These are phyloP conservation scores for Geum urbanum DNA, from an alignment of 306 rosid species.

Conservation along the genomic window DNA sequence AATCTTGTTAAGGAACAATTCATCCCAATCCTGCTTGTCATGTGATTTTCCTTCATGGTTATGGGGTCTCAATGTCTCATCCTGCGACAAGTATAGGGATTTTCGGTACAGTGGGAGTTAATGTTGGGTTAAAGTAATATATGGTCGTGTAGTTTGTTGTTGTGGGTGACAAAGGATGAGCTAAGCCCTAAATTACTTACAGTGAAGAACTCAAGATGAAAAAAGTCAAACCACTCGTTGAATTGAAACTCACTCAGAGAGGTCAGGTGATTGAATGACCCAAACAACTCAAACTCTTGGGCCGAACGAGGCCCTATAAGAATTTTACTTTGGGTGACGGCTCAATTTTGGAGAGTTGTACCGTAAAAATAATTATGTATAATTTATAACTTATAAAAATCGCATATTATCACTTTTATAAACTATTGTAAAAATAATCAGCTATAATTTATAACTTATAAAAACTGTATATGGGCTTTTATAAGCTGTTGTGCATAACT, in stretches of 20 bases:
- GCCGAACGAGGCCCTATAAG: too few relatives aligned
- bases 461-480: too few relatives aligned
- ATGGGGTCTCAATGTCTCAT: conserved; percentile 10
- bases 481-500: too few relatives aligned
- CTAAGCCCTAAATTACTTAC: background rate
- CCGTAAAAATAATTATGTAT: too few relatives aligned
- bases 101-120: conserved; percentile 26
- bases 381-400: too few relatives aligned
- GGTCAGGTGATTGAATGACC: background rate
- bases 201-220: background rate
- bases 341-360: too few relatives aligned
- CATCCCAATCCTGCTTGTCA: background rate
- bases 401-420: too few relatives aligned
- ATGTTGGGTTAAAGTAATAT: conserved; percentile 31
- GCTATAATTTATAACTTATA: too few relatives aligned
- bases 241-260: too few relatives aligned
- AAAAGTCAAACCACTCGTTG: conserved; percentile 14
- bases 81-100: conserved; percentile 19
- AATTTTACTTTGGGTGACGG: too few relatives aligned
- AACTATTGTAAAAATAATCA: too few relatives aligned
- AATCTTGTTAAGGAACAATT: background rate
- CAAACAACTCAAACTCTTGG: background rate
- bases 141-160: background rate
- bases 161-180: background rate
- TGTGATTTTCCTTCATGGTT: conserved; percentile 4